Conservation (phyloP, 257 asterid species). For the Fraxinus americana region DNA sequence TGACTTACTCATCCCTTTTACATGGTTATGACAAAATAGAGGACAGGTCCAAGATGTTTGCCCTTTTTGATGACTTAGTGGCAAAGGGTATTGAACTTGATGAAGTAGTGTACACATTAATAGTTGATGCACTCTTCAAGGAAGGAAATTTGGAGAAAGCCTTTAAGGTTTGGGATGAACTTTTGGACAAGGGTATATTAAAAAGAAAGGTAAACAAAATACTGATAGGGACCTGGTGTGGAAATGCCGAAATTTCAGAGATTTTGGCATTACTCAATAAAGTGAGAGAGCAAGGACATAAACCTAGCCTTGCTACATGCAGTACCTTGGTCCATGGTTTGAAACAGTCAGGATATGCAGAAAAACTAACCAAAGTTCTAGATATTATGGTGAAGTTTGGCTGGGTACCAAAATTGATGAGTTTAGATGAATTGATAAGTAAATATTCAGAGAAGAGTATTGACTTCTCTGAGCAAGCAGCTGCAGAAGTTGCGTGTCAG, state of each 20-base stretch:
- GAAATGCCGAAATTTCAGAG: slow-evolving; percentile 47
- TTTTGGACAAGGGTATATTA: slow-evolving; percentile 58
- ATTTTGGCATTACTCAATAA: slow-evolving; percentile 49
- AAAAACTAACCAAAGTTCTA: slow-evolving; percentile 45
- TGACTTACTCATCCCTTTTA: slow-evolving; percentile 70
- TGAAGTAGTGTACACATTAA: slow-evolving; percentile 53
- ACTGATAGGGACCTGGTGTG: slow-evolving; percentile 52
- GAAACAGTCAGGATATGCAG: slow-evolving; percentile 59
- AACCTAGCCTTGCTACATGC: slow-evolving; percentile 59
- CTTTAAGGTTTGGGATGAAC: slow-evolving; percentile 57
- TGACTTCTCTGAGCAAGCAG: slow-evolving; percentile 33
- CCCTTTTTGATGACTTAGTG: slow-evolving; percentile 59
- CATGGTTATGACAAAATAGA: slow-evolving; percentile 73
- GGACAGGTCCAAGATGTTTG: slow-evolving; percentile 59
- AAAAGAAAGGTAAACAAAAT: slow-evolving; percentile 56
- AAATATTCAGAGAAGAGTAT: slow-evolving; percentile 30
- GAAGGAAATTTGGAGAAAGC: slow-evolving; percentile 61
- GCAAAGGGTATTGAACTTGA: slow-evolving; percentile 75
- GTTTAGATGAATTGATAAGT: slow-evolving; percentile 45
- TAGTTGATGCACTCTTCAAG: slow-evolving; percentile 59
- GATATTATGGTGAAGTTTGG: slow-evolving; percentile 59
- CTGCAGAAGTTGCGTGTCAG: slow-evolving; percentile 47
- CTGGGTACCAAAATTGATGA: slow-evolving; percentile 61
- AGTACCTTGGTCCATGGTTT: slow-evolving; percentile 59
- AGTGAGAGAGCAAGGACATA: slow-evolving; percentile 64